phyloP scores from a whole-genome alignment of 495 filamentous ascomycete species.

The Aspergillus asperescens region DNA sequence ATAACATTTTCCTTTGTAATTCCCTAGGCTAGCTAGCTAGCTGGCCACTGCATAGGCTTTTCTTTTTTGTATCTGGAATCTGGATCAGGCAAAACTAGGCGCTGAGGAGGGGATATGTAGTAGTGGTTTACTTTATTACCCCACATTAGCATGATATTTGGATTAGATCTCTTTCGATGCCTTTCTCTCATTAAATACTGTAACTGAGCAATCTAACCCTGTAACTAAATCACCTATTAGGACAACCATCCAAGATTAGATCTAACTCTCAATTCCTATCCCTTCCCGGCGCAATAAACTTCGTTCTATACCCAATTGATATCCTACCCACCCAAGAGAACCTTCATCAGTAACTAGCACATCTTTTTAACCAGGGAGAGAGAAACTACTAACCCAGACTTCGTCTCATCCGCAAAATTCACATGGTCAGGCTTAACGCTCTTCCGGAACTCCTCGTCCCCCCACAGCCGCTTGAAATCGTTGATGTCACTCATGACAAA shows the following conservation, averaged over 20 bases:
- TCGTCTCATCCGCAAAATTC: conserved; percentile 12
- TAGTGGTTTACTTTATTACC: neutral
- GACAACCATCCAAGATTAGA: no score
- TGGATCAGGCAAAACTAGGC: conserved; percentile 1
- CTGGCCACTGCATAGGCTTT: conserved; percentile 1
- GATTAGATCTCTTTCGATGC: neutral
- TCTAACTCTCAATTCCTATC: neutral
- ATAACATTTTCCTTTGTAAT: conserved; percentile 6
- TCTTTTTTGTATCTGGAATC: no score
- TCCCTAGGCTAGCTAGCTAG: no score
- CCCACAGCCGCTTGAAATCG: conserved; percentile 11
- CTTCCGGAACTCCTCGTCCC: conserved; percentile 7
- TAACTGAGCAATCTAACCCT: neutral
- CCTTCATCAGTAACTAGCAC: neutral
- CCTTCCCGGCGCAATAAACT: neutral
- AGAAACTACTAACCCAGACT: conserved; percentile 8
- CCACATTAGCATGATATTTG: neutral
- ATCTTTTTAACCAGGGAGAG: neutral
- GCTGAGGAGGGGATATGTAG: neutral
- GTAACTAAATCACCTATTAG: no score
- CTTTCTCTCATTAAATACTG: no score
- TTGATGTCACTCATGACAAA: conserved; percentile 13
- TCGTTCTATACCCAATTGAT: conserved; percentile 7
- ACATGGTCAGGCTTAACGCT: conserved; percentile 13
- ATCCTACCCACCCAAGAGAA: neutral